These are phyloP conservation scores for Colletotrichum horii DNA, from an alignment of 2,329 filamentous ascomycete species.

Conservation along the genomic window DNA sequence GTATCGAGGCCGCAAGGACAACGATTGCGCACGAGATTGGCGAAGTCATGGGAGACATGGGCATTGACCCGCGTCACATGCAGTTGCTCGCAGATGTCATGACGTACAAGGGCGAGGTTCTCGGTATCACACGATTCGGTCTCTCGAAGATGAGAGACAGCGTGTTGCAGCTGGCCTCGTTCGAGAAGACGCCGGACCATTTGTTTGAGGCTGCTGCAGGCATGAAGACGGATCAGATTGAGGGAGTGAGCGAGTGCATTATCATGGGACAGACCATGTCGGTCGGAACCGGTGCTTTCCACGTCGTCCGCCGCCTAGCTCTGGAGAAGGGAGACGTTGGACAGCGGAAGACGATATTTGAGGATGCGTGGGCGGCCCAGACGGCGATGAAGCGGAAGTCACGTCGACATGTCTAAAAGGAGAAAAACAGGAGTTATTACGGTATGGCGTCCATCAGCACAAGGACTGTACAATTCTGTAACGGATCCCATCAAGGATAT, in stretches of 20 bases:
- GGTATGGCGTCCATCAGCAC: background rate
- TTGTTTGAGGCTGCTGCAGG: slow-evolving; percentile 91
- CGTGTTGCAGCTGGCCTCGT: slow-evolving; percentile 91
- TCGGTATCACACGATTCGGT: slow-evolving; percentile 96
- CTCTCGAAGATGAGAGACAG: slow-evolving; percentile 95
- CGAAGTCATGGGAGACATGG: slow-evolving; percentile 90
- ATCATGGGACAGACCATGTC: slow-evolving; percentile 97
- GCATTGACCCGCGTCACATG: slow-evolving; percentile 97
- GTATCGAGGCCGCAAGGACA: slow-evolving; percentile 89
- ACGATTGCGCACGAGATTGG: slow-evolving; percentile 91
- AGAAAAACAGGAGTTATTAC: background rate
- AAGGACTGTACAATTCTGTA: slow-evolving; percentile 7
- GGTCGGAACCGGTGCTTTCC: slow-evolving; percentile 90
- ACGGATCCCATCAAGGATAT: background rate
- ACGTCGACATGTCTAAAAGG: background rate
- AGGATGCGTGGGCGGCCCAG: slow-evolving; percentile 64
- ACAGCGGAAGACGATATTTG: slow-evolving; percentile 70
- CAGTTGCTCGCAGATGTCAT: slow-evolving; percentile 96
- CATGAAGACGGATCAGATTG: slow-evolving; percentile 90
- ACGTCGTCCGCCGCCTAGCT: slow-evolving; percentile 80
- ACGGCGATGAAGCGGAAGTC: slow-evolving; percentile 24
- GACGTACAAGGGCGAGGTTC: slow-evolving; percentile 97
- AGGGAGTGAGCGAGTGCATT: slow-evolving; percentile 95
- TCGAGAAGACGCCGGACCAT: slow-evolving; percentile 98
- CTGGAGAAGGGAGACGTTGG: slow-evolving; percentile 65